Conservation (phyloP, 768 basidiomycete species). For the Termitomyces sp. region DNA sequence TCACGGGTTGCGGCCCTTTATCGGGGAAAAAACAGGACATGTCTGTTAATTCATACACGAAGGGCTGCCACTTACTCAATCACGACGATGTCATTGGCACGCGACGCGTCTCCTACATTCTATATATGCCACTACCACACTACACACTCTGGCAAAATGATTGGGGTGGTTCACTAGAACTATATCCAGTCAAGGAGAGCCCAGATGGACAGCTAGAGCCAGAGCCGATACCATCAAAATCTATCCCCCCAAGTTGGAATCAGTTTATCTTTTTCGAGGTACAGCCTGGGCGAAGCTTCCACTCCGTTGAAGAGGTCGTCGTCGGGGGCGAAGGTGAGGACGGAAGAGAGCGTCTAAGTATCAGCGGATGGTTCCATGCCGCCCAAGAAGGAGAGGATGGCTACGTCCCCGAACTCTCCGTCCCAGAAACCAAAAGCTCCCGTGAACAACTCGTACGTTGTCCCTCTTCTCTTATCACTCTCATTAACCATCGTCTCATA, state of each 20-base stretch:
- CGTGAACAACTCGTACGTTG: constrained; percentile 86
- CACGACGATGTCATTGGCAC: constrained; percentile 99
- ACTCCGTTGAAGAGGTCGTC: constrained; percentile 96
- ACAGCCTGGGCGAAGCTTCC: constrained; percentile 94
- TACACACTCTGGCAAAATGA: constrained; percentile 78
- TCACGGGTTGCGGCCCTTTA: constrained; percentile 91
- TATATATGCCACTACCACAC: constrained; percentile 86
- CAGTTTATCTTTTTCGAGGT: constrained; percentile 88
- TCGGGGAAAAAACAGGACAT: constrained; percentile 93
- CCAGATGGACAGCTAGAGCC: constrained; percentile 69
- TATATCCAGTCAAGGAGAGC: constrained; percentile 74
- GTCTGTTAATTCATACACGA: constrained; percentile 88
- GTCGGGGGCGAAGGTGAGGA: constrained; percentile 67
- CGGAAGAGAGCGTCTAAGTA: constrained; percentile 73
- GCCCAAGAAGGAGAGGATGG: constrained; percentile 91
- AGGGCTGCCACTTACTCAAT: constrained; percentile 91
- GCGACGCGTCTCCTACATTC: constrained; percentile 91
- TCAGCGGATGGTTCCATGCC: constrained; percentile 97
- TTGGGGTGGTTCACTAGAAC: constrained; percentile 93
- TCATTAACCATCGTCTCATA: constrained; percentile 23
- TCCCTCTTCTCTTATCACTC: background rate
- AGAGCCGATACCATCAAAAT: constrained; percentile 57
- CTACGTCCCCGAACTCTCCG: constrained; percentile 52
- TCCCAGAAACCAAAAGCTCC: constrained; percentile 64
- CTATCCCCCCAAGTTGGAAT: constrained; percentile 81